phyloP scores from a whole-genome alignment of 2,329 filamentous ascomycete genomes.

The Blumeriella jaapii region DNA sequence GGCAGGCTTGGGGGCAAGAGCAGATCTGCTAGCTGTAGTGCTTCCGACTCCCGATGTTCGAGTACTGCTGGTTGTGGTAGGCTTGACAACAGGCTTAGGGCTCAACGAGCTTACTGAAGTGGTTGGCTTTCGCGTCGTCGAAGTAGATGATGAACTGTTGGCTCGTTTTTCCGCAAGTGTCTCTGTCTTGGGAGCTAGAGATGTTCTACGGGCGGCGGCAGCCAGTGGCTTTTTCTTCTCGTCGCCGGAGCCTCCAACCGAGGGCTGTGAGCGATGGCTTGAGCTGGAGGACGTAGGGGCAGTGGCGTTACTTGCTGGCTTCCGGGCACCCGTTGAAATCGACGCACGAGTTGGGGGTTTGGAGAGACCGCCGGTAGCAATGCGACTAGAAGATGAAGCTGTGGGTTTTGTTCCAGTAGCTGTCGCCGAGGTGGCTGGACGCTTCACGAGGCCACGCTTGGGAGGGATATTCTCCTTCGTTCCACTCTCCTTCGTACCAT shows the following conservation, averaged over 20 bases:
- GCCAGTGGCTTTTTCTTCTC: slow-evolving; percentile 25
- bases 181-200: slow-evolving; percentile 23
- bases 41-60: slow-evolving; percentile 25
- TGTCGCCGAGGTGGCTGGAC: slow-evolving; percentile 19
- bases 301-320: slow-evolving; percentile 24
- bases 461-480: slow-evolving; percentile 25
- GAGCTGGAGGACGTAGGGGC: slow-evolving; percentile 22
- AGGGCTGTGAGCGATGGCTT: slow-evolving; percentile 21
- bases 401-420: slow-evolving; percentile 21
- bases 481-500: slow-evolving; percentile 24
- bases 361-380: slow-evolving; percentile 24
- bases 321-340: slow-evolving; percentile 20
- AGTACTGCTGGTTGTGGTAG: slow-evolving; percentile 30
- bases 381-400: slow-evolving; percentile 20
- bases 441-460: slow-evolving; percentile 22
- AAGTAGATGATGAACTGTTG: slow-evolving; percentile 13
- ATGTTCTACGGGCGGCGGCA: slow-evolving; percentile 22
- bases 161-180: slow-evolving; percentile 23
- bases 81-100: slow-evolving; percentile 28
- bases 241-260: slow-evolving; percentile 25
- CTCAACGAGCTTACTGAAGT: slow-evolving; percentile 24
- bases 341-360: slow-evolving; percentile 26
- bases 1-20: slow-evolving; percentile 28
- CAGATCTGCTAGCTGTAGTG: slow-evolving; percentile 26
- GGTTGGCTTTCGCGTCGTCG: slow-evolving; percentile 26